Conservation (phyloP, 192 early-diverging fungal species). For the Dissophora globulifera region DNA sequence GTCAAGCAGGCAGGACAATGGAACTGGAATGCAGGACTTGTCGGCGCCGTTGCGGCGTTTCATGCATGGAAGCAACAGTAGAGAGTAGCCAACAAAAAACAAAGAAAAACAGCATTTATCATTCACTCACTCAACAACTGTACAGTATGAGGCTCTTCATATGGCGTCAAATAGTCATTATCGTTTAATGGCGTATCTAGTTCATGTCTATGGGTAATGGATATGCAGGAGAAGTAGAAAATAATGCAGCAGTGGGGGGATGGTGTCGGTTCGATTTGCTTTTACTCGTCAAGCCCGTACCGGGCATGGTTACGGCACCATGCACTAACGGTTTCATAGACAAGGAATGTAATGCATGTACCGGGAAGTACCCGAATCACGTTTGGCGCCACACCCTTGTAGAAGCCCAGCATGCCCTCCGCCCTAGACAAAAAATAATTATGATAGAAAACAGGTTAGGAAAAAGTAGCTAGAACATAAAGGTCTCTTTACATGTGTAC, state of each 20-base stretch:
- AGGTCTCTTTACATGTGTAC: no score
- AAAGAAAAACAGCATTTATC: no score
- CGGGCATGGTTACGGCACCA: conserved; percentile 69
- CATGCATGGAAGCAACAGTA: conserved; percentile 50
- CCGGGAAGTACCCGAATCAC: conserved; percentile 92
- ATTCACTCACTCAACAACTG: no score
- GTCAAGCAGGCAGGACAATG: conserved; percentile 39
- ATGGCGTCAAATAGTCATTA: not conserved
- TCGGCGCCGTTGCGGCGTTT: conserved; percentile 32
- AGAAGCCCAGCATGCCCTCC: conserved; percentile 87
- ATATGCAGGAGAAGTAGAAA: not conserved
- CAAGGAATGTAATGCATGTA: conserved; percentile 95
- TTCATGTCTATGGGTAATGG: not conserved
- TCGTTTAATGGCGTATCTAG: not conserved
- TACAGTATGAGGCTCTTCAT: no score
- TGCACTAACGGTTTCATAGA: conserved; percentile 83
- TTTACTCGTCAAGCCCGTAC: conserved; percentile 35
- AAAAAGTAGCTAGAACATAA: no score
- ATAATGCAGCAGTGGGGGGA: no score
- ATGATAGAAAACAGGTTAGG: not conserved
- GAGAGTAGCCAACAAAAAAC: not conserved
- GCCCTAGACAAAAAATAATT: conserved; percentile 42
- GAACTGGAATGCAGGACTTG: conserved; percentile 51
- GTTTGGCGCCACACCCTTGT: conserved; percentile 92
- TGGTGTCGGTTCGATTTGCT: no score